phyloP scores from a whole-genome alignment of 106 monocot species.

The Dendrobium officinale region DNA sequence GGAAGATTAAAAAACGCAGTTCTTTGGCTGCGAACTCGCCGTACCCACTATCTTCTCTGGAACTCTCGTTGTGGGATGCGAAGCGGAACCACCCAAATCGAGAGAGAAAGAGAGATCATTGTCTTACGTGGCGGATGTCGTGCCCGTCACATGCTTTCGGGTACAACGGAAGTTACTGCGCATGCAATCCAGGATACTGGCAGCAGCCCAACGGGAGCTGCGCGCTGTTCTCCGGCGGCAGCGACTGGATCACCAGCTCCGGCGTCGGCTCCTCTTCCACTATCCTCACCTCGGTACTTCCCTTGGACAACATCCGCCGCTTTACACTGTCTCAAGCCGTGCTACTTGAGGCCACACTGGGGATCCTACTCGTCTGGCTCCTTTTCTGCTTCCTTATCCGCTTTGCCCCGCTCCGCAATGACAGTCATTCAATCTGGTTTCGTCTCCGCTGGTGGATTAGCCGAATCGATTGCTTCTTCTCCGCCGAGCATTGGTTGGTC shows the following conservation, averaged over 20 bases:
- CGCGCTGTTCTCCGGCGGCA: neutral
- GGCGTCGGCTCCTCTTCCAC: conserved; percentile 12
- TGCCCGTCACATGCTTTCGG: conserved; percentile 17
- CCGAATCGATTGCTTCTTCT: conserved; percentile 14
- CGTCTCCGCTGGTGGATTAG: conserved; percentile 25
- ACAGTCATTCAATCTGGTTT: conserved; percentile 1
- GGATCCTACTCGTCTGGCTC: conserved; percentile 8
- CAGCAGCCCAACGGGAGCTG: conserved; percentile 2
- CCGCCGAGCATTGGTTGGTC: conserved; percentile 21
- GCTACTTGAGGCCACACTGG: conserved; percentile 11
- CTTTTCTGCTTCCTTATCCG: conserved; percentile 14
- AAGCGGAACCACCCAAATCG: neutral
- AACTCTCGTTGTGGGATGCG: too few relatives aligned
- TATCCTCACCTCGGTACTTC: conserved; percentile 13
- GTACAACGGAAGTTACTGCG: conserved; percentile 34
- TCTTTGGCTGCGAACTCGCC: too few relatives aligned
- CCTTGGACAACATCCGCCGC: conserved; percentile 18
- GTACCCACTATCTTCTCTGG: too few relatives aligned
- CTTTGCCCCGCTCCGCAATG: conserved; percentile 9
- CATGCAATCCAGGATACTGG: conserved; percentile 30
- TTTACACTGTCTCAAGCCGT: conserved; percentile 21
- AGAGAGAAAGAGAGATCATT: neutral
- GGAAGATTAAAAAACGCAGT: too few relatives aligned
- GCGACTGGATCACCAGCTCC: conserved; percentile 15
- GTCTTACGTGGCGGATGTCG: conserved; percentile 4